phyloP scores from a whole-genome alignment of 2,329 filamentous ascomycete species.

The Ustilaginoidea virens region DNA sequence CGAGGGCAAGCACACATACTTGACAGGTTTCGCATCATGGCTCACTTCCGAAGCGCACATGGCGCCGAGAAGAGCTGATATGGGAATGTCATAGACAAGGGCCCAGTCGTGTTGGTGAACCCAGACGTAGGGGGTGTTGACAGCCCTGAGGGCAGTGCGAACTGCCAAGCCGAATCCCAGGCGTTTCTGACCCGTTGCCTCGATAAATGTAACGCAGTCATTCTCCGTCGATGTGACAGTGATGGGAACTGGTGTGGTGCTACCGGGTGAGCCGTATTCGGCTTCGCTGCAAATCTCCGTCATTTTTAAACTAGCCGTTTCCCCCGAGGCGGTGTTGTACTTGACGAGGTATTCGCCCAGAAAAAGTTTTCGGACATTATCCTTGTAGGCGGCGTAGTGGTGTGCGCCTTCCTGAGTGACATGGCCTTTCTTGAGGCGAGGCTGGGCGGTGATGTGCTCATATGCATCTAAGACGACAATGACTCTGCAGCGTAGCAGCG shows the following conservation, averaged over 20 bases:
- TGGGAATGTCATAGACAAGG: constrained; percentile 27
- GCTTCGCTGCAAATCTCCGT: constrained; percentile 17
- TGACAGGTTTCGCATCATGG: constrained; percentile 14
- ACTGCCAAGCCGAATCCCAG: constrained; percentile 39
- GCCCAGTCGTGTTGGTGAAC: constrained; percentile 43
- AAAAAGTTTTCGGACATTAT: constrained; percentile 26
- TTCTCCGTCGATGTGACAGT: constrained; percentile 13
- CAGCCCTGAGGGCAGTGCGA: constrained; percentile 30
- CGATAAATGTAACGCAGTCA: constrained; percentile 29
- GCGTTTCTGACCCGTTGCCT: constrained; percentile 23
- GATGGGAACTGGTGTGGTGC: constrained; percentile 11
- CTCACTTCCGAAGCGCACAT: constrained; percentile 21
- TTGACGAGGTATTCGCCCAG: constrained; percentile 7
- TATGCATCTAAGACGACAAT: constrained; percentile 38
- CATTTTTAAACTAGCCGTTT: no score
- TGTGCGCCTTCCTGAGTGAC: constrained; percentile 29
- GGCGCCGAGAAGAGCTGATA: constrained; percentile 25
- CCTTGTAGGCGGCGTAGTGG: constrained; percentile 27
- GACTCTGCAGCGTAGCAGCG: constrained; percentile 25
- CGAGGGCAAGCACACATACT: constrained; percentile 37
- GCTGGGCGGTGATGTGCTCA: constrained; percentile 26
- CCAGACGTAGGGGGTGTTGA: constrained; percentile 37
- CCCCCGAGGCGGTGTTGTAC: no score
- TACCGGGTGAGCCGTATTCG: constrained; percentile 30
- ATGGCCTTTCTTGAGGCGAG: constrained; percentile 37